Evolutionary conservation across 176 grass and related monocot species (phyloP).

Genomic region (Dendrocalamus sinicus): DNA sequence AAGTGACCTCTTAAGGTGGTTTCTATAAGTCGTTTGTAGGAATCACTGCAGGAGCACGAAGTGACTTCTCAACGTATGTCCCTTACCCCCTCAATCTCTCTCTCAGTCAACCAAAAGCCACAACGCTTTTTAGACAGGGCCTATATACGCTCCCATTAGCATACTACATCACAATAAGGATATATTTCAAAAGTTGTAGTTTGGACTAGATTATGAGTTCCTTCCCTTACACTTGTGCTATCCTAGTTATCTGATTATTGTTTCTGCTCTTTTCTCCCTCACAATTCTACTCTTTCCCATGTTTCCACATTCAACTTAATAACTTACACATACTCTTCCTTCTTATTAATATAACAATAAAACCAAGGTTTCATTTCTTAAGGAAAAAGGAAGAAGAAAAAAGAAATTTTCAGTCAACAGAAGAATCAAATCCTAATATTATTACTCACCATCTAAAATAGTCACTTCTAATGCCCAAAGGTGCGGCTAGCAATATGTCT

Average conservation of each 20-base stretch:
- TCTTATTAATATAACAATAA: conserved; percentile 15
- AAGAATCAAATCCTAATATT: conserved; percentile 18
- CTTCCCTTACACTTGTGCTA: conserved; percentile 13
- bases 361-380: neutral
- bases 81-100: no score
- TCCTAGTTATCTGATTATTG: neutral
- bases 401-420: neutral
- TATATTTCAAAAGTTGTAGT: conserved; percentile 11
- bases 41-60: no score
- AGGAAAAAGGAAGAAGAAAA: neutral
- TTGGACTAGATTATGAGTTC: neutral
- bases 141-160: neutral
- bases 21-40: no score
- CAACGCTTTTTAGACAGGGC: no score
- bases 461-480: conserved; percentile 97
- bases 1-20: no score
- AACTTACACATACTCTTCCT: neutral
- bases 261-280: neutral
- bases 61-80: no score
- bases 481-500: conserved; percentile 91
- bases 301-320: neutral
- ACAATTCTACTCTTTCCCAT: neutral
- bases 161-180: neutral
- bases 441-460: conserved; percentile 94
- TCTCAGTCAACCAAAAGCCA: no score